A percentile compares a stretch with the other conserved stretches of the same genome.
phyloP scores from a whole-genome alignment of 2,329 filamentous ascomycete species.

The Biscogniauxia mediterranea region DNA sequence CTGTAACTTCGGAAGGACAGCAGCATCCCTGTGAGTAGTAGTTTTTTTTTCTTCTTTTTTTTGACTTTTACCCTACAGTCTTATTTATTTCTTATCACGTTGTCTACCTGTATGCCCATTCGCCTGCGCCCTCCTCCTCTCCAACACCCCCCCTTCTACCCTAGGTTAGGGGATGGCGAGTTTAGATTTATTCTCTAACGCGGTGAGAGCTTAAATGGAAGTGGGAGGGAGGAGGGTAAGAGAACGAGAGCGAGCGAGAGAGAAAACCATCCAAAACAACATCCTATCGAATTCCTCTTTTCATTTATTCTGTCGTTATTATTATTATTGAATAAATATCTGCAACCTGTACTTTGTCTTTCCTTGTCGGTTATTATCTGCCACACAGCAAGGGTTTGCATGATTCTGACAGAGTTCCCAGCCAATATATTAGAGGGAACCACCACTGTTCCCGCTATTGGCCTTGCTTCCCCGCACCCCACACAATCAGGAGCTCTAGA shows the following conservation, averaged over 20 bases:
- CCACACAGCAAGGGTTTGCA: background rate
- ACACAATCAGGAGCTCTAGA: constrained; percentile 22
- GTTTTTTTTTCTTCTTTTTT: background rate
- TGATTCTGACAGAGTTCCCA: constrained; percentile 9
- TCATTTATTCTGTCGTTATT: no score
- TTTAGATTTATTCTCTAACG: no score
- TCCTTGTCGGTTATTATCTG: background rate
- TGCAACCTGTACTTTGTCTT: background rate
- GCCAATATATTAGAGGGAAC: constrained; percentile 15
- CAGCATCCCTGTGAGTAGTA: constrained; percentile 4
- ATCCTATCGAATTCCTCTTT: no score
- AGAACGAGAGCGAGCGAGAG: no score
- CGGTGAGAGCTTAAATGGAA: no score
- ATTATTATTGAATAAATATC: no score
- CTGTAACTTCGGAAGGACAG: background rate
- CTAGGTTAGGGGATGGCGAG: no score
- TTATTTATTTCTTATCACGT: background rate
- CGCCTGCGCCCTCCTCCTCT: no score
- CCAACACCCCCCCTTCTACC: no score
- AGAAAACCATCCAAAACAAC: no score
- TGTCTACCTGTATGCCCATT: background rate
- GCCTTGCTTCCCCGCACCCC: constrained; percentile 32
- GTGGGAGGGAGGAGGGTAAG: no score
- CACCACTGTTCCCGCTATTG: constrained; percentile 24
- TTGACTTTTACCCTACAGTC: background rate